A percentile compares a stretch with the other conserved stretches of the same genome.
These are phyloP conservation scores for Termitomyces sp. DNA, from an alignment of 1,284 basidiomycete species.

Conservation along the genomic window DNA sequence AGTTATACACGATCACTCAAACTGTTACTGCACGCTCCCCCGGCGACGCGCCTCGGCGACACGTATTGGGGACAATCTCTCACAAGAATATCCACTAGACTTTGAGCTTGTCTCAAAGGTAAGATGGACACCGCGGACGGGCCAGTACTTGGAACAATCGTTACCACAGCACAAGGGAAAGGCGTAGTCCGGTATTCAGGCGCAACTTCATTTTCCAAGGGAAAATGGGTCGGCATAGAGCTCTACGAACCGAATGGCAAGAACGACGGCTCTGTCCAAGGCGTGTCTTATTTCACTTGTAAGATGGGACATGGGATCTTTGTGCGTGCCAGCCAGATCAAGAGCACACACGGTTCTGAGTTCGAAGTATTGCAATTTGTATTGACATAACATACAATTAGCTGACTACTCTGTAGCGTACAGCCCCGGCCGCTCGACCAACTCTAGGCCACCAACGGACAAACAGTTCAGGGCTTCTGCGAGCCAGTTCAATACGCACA, in stretches of 20 bases:
- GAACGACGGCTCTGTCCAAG: slow-evolving; percentile 92
- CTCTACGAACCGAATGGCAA: slow-evolving; percentile 82
- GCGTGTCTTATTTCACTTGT: slow-evolving; percentile 83
- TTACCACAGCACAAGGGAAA: slow-evolving; percentile 72
- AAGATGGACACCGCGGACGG: slow-evolving; percentile 21
- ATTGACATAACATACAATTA: not conserved
- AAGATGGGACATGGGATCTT: slow-evolving; percentile 82
- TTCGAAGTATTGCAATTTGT: slow-evolving; percentile 21
- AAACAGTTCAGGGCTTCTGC: slow-evolving; percentile 32
- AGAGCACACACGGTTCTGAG: slow-evolving; percentile 47
- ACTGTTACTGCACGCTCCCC: not conserved
- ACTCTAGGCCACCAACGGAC: slow-evolving; percentile 39
- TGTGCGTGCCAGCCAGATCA: slow-evolving; percentile 85
- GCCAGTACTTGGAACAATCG: slow-evolving; percentile 54
- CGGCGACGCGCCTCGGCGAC: slow-evolving; percentile 8
- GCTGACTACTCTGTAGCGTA: slow-evolving; percentile 17
- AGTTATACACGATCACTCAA: not conserved
- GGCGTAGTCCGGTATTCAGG: slow-evolving; percentile 89
- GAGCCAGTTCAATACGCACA: slow-evolving; percentile 31
- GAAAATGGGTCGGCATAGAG: slow-evolving; percentile 95
- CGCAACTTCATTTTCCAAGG: slow-evolving; percentile 77
- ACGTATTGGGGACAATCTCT: not conserved
- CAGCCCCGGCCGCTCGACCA: slow-evolving; percentile 24
- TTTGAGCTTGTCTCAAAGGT: not conserved
- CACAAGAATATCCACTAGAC: not conserved